These are phyloP conservation scores for Vicia villosa DNA, from an alignment of 306 rosid species.

Conservation along the genomic window DNA sequence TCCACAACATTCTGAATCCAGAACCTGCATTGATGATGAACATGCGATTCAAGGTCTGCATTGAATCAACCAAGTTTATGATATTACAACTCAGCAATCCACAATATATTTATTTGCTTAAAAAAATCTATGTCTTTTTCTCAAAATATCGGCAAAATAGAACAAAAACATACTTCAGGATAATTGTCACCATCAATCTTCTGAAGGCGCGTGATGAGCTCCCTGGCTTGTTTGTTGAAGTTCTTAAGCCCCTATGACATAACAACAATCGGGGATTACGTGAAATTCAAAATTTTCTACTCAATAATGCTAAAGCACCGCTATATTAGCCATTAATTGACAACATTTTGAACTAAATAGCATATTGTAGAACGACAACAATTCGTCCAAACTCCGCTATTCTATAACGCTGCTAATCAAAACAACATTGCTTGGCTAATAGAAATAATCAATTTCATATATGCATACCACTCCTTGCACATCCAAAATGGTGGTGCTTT, in stretches of 20 bases:
- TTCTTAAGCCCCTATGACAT: constrained; percentile 75
- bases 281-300: too few relatives aligned
- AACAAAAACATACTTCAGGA: constrained; percentile 67
- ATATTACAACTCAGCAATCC: constrained; percentile 31
- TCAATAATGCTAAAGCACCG: too few relatives aligned
- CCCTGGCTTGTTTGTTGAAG: constrained; percentile 85
- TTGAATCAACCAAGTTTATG: constrained; percentile 33
- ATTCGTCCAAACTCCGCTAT: not conserved
- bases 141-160: constrained; percentile 2
- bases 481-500: constrained; percentile 92
- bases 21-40: constrained; percentile 98
- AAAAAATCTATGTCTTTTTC: not conserved
- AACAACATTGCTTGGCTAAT: not conserved
- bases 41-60: constrained; percentile 95
- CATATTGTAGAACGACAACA: not conserved
- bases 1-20: constrained; percentile 95
- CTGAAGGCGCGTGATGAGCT: constrained; percentile 68
- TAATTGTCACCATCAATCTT: constrained; percentile 83
- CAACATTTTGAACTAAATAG: not conserved
- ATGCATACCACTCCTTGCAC: constrained; percentile 95
- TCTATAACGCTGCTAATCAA: not conserved
- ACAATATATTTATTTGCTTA: constrained; percentile 2
- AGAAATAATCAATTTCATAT: constrained; percentile 3
- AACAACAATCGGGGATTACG: too few relatives aligned
- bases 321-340: not conserved